Conservation (phyloP, 2,329 filamentous ascomycete genomes). For the Lecanoromycetidae sp. region DNA sequence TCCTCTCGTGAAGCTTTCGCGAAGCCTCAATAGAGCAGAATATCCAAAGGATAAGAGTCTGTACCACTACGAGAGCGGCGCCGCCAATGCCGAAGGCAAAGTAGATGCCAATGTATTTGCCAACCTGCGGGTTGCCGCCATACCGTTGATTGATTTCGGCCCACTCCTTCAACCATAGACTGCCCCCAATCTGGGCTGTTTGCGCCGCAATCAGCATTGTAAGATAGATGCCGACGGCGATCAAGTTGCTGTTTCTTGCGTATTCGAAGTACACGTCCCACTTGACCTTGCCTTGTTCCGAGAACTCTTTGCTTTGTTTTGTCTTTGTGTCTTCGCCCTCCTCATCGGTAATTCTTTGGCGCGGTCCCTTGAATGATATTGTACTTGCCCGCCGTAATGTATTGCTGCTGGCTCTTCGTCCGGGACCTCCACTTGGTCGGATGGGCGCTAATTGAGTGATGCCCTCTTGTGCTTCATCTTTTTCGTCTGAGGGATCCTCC, state of each 20-base stretch:
- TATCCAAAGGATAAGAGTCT: slow-evolving; percentile 95
- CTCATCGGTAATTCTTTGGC: slow-evolving; percentile 75
- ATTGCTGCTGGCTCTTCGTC: slow-evolving; percentile 54
- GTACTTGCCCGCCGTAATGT: slow-evolving; percentile 84
- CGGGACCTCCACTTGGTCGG: slow-evolving; percentile 45
- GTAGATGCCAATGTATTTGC: slow-evolving; percentile 89
- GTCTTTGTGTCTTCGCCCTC: slow-evolving; percentile 57
- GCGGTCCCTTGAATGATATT: slow-evolving; percentile 74
- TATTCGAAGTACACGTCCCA: slow-evolving; percentile 93
- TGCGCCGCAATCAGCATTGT: slow-evolving; percentile 67
- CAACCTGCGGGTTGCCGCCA: slow-evolving; percentile 61
- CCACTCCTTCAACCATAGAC: slow-evolving; percentile 90
- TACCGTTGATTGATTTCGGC: slow-evolving; percentile 61
- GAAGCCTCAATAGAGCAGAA: slow-evolving; percentile 99
- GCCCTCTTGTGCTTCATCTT: slow-evolving; percentile 54
- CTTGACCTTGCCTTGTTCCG: slow-evolving; percentile 94
- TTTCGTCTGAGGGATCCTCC: slow-evolving; percentile 37
- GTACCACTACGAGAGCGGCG: slow-evolving; percentile 71
- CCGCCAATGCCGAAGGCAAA: slow-evolving; percentile 87
- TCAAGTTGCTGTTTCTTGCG: slow-evolving; percentile 82
- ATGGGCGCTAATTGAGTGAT: slow-evolving; percentile 68
- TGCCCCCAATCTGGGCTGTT: slow-evolving; percentile 68
- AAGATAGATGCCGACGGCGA: slow-evolving; percentile 71
- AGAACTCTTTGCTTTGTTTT: slow-evolving; percentile 74
- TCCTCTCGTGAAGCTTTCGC: slow-evolving; percentile 87